These are phyloP conservation scores for Ogataea glucozyma DNA, from an alignment of 805 yeast species.

Conservation along the genomic window DNA sequence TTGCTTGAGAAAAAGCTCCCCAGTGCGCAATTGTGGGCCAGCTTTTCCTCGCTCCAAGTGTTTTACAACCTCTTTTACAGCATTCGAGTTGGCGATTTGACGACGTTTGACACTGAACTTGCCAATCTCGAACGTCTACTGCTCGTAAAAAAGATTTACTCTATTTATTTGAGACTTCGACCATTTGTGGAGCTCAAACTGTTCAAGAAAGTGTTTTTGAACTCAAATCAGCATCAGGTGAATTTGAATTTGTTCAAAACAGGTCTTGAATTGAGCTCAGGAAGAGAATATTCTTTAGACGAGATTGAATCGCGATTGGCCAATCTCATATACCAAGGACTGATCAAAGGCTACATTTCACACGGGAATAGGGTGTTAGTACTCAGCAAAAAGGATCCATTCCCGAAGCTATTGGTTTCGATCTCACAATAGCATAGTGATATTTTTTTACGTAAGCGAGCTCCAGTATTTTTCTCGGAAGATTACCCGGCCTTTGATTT, in stretches of 20 bases:
- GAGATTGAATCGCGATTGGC: constrained; percentile 72
- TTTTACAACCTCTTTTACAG: constrained; percentile 53
- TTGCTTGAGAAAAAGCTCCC: constrained; percentile 52
- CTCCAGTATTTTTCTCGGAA: neutral
- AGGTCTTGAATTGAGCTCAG: constrained; percentile 19
- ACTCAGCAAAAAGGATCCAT: constrained; percentile 70
- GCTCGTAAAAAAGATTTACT: constrained; percentile 59
- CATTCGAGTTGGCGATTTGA: constrained; percentile 55
- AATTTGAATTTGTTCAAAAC: constrained; percentile 13
- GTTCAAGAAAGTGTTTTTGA: constrained; percentile 41
- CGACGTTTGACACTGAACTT: constrained; percentile 48
- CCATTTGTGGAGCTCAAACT: constrained; percentile 52
- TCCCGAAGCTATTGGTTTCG: constrained; percentile 48
- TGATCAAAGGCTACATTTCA: constrained; percentile 78
- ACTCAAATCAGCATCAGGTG: constrained; percentile 29
- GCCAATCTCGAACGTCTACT: constrained; percentile 48
- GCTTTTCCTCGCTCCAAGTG: constrained; percentile 43
- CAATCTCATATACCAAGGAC: constrained; percentile 57
- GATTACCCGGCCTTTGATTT: constrained; percentile 18
- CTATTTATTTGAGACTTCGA: constrained; percentile 55
- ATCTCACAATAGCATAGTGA: too few species aligned
- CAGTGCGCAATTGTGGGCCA: constrained; percentile 37
- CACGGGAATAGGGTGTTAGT: constrained; percentile 75
- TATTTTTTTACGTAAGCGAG: constrained; percentile 15
- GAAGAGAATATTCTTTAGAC: constrained; percentile 39